These are phyloP conservation scores for Toxicodendron radicans DNA, from an alignment of 345 rosid genomes.

Conservation along the genomic window DNA sequence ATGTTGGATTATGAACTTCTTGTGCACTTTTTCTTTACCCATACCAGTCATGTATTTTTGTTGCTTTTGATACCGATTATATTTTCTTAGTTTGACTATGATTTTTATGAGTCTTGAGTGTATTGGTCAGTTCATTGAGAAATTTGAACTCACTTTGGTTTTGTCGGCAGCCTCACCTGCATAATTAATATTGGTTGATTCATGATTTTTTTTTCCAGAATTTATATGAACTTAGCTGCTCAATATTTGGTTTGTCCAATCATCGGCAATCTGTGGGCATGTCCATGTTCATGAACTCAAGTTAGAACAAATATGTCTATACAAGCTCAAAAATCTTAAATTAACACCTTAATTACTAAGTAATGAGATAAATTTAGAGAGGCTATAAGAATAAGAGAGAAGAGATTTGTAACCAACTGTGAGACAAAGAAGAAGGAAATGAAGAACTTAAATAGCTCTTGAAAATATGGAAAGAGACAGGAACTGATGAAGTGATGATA, in stretches of 20 bases:
- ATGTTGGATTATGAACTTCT: not conserved
- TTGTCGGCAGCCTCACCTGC: not conserved
- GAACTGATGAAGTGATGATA: not conserved
- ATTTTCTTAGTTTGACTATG: not conserved
- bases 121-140: not conserved
- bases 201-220: not conserved
- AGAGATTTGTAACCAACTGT: no score
- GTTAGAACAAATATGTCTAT: not conserved
- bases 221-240: not conserved
- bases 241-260: not conserved
- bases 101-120: conserved; percentile 11
- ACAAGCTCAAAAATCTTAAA: not conserved
- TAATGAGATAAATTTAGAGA: not conserved
- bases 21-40: not conserved
- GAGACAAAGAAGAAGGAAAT: conserved; percentile 5
- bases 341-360: not conserved
- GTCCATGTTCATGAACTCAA: not conserved
- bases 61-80: conserved; percentile 9
- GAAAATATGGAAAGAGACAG: conserved; percentile 18
- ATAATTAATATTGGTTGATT: not conserved
- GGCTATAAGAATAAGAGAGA: no score
- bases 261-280: not conserved
- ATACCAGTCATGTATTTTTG: not conserved
- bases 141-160: not conserved
- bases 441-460: conserved; percentile 16